phyloP scores from a whole-genome alignment of 768 basidiomycete species.

The Lentinula edodes region DNA sequence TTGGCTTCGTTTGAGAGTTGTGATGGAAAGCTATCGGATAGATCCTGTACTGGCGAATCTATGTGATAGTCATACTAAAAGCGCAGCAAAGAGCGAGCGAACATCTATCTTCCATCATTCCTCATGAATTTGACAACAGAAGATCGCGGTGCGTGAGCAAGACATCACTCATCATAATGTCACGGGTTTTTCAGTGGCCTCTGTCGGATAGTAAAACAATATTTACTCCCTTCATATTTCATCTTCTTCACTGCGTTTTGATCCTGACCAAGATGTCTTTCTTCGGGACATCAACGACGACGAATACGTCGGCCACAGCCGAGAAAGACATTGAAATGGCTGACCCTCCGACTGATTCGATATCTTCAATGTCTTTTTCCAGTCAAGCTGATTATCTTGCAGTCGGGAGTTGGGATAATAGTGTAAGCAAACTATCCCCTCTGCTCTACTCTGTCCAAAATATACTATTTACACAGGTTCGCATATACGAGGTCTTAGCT shows the following conservation, averaged over 20 bases:
- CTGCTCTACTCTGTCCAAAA: no score
- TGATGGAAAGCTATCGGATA: no score
- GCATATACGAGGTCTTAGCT: slow-evolving; percentile 85
- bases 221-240: not conserved
- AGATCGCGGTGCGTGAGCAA: not conserved
- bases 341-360: slow-evolving; percentile 81
- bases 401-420: slow-evolving; percentile 92
- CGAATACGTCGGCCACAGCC: slow-evolving; percentile 31
- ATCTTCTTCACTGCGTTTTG: no score
- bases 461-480: slow-evolving; percentile 48
- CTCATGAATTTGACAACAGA: not conserved
- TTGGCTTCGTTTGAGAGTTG: no score
- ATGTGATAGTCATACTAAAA: no score
- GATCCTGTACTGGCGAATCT: no score
- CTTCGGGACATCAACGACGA: slow-evolving; percentile 27
- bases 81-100: no score
- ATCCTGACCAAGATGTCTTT: slow-evolving; percentile 30
- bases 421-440: slow-evolving; percentile 41
- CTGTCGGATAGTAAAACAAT: not conserved
- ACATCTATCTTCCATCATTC: no score
- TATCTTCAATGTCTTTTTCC: slow-evolving; percentile 82
- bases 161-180: not conserved
- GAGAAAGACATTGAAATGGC: slow-evolving; percentile 80
- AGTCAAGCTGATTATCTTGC: slow-evolving; percentile 85
- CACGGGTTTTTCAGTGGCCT: not conserved